phyloP scores from a whole-genome alignment of 2,329 filamentous ascomycete species.

The Hypocrella siamensis region DNA sequence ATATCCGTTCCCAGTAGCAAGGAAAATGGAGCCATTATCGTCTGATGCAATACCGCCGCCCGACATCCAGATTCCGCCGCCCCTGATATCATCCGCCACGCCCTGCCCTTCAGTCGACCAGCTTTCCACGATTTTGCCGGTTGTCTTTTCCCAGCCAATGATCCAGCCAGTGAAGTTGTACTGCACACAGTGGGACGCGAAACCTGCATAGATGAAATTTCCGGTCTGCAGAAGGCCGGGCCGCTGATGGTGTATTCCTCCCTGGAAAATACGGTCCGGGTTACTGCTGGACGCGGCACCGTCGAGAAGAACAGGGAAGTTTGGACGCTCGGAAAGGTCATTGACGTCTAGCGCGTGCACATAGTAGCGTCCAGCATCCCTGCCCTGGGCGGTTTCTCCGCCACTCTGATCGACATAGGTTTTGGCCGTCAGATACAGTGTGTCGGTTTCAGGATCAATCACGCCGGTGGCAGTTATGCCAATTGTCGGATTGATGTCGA shows the following conservation, averaged over 20 bases:
- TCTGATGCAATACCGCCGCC: conserved; percentile 23
- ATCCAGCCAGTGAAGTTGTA: conserved; percentile 40
- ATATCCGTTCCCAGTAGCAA: conserved; percentile 24
- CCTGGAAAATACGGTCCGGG: conserved; percentile 29
- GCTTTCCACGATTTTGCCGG: conserved; percentile 18
- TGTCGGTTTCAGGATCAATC: conserved; percentile 28
- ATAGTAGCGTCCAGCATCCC: conserved; percentile 18
- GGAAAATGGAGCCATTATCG: conserved; percentile 22
- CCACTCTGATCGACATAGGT: conserved; percentile 20
- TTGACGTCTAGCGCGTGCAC: conserved; percentile 22
- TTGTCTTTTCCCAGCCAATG: conserved; percentile 29
- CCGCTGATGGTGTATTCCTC: conserved; percentile 35
- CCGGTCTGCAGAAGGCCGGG: conserved; percentile 29
- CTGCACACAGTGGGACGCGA: conserved; percentile 38
- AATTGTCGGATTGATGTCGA: conserved; percentile 29
- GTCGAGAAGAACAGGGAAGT: conserved; percentile 32
- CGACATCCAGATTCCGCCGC: conserved; percentile 28
- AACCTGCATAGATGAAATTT: conserved; percentile 32
- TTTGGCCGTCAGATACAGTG: conserved; percentile 26
- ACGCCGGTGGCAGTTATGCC: conserved; percentile 30
- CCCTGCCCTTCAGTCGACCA: conserved; percentile 26
- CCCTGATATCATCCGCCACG: conserved; percentile 18
- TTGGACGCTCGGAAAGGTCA: conserved; percentile 18
- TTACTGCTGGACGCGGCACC: conserved; percentile 30
- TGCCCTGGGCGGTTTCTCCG: conserved; percentile 15